Percentiles rank a stretch among this genome's conserved stretches.
phyloP scores from a whole-genome alignment of 2,329 filamentous ascomycete genomes.

The Phoma herbarum region DNA sequence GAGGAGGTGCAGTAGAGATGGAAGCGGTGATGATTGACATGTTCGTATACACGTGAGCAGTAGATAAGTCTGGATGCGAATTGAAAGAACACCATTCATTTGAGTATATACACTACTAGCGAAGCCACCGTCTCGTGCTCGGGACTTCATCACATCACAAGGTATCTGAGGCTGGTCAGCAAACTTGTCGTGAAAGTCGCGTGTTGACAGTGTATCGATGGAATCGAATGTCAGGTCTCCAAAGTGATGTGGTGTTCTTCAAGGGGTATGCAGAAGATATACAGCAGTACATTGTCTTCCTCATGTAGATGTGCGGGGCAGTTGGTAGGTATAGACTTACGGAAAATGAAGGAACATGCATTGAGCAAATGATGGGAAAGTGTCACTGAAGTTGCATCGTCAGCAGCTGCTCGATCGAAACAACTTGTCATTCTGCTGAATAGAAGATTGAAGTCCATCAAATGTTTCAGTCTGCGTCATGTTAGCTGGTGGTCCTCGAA shows the following conservation, averaged over 20 bases:
- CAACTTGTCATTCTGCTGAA: slow-evolving; percentile 21
- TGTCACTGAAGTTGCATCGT: slow-evolving; percentile 28
- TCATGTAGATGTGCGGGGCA: slow-evolving; percentile 54
- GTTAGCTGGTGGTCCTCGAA: slow-evolving; percentile 33
- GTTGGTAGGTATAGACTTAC: slow-evolving; percentile 27
- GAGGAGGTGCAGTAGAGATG: neutral
- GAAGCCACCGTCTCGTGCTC: neutral
- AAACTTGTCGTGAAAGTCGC: neutral
- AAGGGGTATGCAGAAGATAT: slow-evolving; percentile 69
- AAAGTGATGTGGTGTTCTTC: slow-evolving; percentile 70
- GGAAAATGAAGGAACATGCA: neutral
- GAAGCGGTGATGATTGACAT: slow-evolving; percentile 9
- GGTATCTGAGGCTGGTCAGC: slow-evolving; percentile 10
- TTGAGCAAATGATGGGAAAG: neutral
- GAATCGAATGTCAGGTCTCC: slow-evolving; percentile 65
- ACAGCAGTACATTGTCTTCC: slow-evolving; percentile 70
- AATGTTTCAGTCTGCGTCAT: slow-evolving; percentile 45
- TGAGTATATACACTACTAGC: slow-evolving; percentile 5
- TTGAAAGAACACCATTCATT: neutral
- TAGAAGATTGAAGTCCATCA: slow-evolving; percentile 44
- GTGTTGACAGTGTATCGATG: neutral
- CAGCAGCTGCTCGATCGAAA: slow-evolving; percentile 31
- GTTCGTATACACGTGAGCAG: neutral
- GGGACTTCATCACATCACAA: neutral
- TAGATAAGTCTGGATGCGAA: neutral